A percentile compares a stretch with the other conserved stretches of the same genome.
These are phyloP conservation scores for Quercus cerris DNA, from an alignment of 306 rosid species.

Conservation along the genomic window DNA sequence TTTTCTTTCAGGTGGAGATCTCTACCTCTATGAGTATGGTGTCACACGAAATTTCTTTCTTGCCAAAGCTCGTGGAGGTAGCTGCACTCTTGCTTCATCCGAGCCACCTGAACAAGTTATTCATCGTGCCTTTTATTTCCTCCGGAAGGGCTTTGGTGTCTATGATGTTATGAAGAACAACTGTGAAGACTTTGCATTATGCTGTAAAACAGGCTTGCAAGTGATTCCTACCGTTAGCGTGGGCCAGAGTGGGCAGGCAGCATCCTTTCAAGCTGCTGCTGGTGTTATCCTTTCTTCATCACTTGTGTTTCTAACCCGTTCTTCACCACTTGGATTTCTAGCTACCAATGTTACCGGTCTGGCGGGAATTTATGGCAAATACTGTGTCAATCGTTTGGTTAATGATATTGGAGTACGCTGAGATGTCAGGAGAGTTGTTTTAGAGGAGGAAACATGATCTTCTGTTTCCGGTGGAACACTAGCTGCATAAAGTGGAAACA, in stretches of 20 bases:
- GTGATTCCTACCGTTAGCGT: constrained; percentile 14
- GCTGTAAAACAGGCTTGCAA: constrained; percentile 79
- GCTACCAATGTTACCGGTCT: constrained; percentile 17
- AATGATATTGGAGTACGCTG: constrained; percentile 56
- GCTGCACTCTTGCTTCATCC: constrained; percentile 60
- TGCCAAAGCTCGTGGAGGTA: constrained; percentile 67
- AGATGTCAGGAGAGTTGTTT: constrained; percentile 27
- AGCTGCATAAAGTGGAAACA: too few relatives aligned
- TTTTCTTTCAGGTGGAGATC: constrained; percentile 55
- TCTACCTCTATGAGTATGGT: constrained; percentile 55
- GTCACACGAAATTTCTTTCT: constrained; percentile 40
- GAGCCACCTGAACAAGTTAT: constrained; percentile 45
- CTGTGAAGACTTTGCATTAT: constrained; percentile 79
- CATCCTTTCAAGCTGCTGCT: constrained; percentile 50
- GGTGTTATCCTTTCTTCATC: constrained; percentile 1
- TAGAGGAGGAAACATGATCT: too few relatives aligned
- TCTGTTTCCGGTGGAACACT: too few relatives aligned
- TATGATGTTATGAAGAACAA: constrained; percentile 59
- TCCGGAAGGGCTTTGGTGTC: constrained; percentile 60
- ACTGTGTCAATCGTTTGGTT: constrained; percentile 36
- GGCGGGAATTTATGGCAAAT: constrained; percentile 26
- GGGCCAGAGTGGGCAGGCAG: constrained; percentile 67
- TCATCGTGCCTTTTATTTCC: constrained; percentile 55
- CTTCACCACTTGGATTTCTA: constrained; percentile 28
- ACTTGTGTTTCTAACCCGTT: not conserved